Evolutionary conservation across 768 basidiomycete genomes (phyloP).

Genomic region (Collybiopsis confluens): DNA sequence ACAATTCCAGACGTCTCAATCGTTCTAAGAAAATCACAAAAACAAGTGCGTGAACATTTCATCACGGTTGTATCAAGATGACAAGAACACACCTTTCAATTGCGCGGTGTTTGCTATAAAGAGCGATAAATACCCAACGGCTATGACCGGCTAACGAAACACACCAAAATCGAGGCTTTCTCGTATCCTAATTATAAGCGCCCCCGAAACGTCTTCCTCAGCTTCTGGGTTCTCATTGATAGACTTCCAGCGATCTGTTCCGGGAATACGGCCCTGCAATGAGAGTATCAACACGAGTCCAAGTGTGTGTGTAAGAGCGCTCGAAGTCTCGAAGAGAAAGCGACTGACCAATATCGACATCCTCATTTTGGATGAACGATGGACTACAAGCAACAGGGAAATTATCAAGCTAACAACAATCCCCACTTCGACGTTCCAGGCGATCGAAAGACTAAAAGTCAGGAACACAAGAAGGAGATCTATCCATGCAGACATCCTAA

Average conservation of each 20-base stretch:
- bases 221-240: constrained; percentile 84
- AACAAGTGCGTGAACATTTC: too few species aligned
- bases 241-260: constrained; percentile 86
- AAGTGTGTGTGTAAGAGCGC: too few species aligned
- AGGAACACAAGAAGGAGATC: constrained; percentile 83
- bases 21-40: constrained; percentile 45
- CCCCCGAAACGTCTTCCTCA: constrained; percentile 74
- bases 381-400: constrained; percentile 85
- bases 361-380: constrained; percentile 80
- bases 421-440: constrained; percentile 92
- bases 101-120: constrained; percentile 86
- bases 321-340: too few species aligned
- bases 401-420: constrained; percentile 86
- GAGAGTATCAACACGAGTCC: neutral
- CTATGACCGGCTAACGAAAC: constrained; percentile 17
- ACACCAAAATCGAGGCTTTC: constrained; percentile 90
- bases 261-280: constrained; percentile 76
- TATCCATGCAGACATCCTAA: constrained; percentile 87
- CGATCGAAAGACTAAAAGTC: constrained; percentile 82
- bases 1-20: constrained; percentile 80
- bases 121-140: neutral
- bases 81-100: constrained; percentile 61
- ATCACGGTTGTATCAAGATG: neutral
- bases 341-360: constrained; percentile 82
- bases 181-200: constrained; percentile 82